Evolutionary conservation across 2,329 filamentous ascomycete species (phyloP), one percentile per base, ranked within the genome.

Genomic region (Chalaropsis thielavioides): DNA sequence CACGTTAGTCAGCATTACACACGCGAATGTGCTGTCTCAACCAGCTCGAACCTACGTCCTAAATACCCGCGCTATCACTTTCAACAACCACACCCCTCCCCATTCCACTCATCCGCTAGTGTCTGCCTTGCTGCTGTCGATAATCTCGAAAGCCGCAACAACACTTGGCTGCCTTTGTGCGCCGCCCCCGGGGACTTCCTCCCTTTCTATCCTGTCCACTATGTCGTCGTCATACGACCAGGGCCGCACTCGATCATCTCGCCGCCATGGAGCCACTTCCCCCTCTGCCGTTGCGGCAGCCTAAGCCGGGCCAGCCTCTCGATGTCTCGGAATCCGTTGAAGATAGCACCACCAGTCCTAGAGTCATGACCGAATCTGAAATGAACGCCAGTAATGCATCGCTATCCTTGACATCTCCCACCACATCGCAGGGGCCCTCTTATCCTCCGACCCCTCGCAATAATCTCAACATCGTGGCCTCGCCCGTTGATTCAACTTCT

Each of bases 401-500:
- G 51, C 40, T 58, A 24, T 64, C 63, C 38, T 54, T 62, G 22
- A 8, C 63, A 19, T 67, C 63, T 35, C 60, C 51, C n/a, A 49
- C 43, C 15, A 24, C 51, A 10, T 67, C 58, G 62, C 58, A 62
- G 62, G 59, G 65, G 58, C 65, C 43, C 24, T 64, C 63, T 41
- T 63, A 61, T 35, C 64, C 63, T 44, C 66, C 63, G 35, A 63
- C 54, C 43, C 63, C 58, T 61, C 65, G 63, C 24, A 60, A 62
- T 61, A 66, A 51, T 46, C 64, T 54, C 44, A 63, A 56, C 59
- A 31, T 65, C 19, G 56, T 79, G 67, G 81, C 80, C 46, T 77
- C 80, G 67, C 77, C 83, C 11, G 82, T 83, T 27, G 76, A 80
- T 66, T 83, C 83, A 63, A 85, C 83, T 35, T 76, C 75, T 31